Base-by-base conservation (phyloP, 2,329 filamentous ascomycete genomes). In the Knufia fluminis region DNA sequence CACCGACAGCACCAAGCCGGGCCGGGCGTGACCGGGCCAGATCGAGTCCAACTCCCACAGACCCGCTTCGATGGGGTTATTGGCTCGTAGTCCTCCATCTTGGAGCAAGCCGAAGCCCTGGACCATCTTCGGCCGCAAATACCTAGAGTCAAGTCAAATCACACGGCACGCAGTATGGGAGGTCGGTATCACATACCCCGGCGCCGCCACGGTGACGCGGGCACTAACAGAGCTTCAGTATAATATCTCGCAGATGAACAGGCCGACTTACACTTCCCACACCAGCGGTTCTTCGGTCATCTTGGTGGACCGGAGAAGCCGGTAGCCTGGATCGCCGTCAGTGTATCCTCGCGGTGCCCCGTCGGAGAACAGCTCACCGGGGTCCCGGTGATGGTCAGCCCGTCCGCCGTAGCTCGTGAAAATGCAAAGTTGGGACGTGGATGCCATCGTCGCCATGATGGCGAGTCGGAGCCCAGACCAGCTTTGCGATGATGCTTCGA, bases 71-170 rank as follows among this genome's bases (percentile, higher is more conserved):
- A 55, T 38, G 8, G 58, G 59, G 42, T 59, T 59, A 41, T 61
- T 61, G 31, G 56, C 57, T 20, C 55, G 49, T 10, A 61, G 53
- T 3, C 58, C 59, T 10, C 59, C 59, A 45, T 61, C 59, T 42
- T 61, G 55, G 12, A 61, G 33, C 7, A 49, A 16, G 17, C 58
- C 55, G 32, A 52, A 47, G 8, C 46, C 43, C 8, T 48, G 39
- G 36, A 58, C 49, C 14, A 35, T 24, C 48, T 53, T 55, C 8
- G 53, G 19, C n/a, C 28, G 38, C 36, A 60, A 61, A 33, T 52
- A 59, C 16, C 59, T 61, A 44, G 4, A 19, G 32, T 32, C 1
- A 49, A 53, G 19, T 55, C 50, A 50, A 22, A 49, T 24, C 16
- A 35, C 23, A 20, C 19, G 16, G 12, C 39, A 42, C n/a, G 40